Percentiles rank a stretch among this genome's conserved stretches.
phyloP scores from a whole-genome alignment of 441 rosid species.

The Iberis amara region DNA sequence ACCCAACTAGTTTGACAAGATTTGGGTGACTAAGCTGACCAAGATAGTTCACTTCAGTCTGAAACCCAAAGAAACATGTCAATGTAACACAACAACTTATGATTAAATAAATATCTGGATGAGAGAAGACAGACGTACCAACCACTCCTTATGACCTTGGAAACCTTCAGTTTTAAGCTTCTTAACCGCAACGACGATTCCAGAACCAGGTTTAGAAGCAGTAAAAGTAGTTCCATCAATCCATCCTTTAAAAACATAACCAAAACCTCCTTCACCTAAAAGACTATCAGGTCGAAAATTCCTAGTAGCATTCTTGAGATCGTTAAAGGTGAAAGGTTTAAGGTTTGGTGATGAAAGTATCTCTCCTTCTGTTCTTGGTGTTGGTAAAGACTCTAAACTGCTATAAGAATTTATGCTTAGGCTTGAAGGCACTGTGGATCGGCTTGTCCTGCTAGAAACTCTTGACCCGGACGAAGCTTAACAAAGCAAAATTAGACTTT shows the following conservation, averaged over 20 bases:
- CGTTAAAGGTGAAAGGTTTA: constrained; percentile 47
- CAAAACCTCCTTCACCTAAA: constrained; percentile 61
- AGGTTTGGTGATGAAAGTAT: constrained; percentile 51
- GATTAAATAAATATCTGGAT: not conserved
- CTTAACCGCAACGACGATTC: constrained; percentile 60
- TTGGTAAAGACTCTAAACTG: constrained; percentile 49
- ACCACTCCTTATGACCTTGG: constrained; percentile 67
- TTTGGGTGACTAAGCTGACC: constrained; percentile 58
- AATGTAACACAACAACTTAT: constrained; percentile 16
- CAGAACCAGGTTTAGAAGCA: constrained; percentile 51
- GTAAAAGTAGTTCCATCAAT: constrained; percentile 40
- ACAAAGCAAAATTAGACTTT: constrained; percentile 3
- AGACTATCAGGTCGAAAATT: constrained; percentile 54
- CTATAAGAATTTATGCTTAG: constrained; percentile 52
- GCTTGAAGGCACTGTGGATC: constrained; percentile 45
- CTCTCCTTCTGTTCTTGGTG: constrained; percentile 59
- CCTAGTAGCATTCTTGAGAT: constrained; percentile 52
- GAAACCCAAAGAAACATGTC: constrained; percentile 22
- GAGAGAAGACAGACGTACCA: constrained; percentile 33
- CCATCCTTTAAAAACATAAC: constrained; percentile 60
- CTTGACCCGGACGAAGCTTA: constrained; percentile 47
- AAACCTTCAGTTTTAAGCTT: constrained; percentile 60
- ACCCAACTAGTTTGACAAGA: constrained; percentile 53
- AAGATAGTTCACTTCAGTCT: constrained; percentile 61
- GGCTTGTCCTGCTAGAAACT: constrained; percentile 55